Conservation (phyloP, 768 basidiomycete genomes). For the Naganishia vaughanmartiniae region DNA sequence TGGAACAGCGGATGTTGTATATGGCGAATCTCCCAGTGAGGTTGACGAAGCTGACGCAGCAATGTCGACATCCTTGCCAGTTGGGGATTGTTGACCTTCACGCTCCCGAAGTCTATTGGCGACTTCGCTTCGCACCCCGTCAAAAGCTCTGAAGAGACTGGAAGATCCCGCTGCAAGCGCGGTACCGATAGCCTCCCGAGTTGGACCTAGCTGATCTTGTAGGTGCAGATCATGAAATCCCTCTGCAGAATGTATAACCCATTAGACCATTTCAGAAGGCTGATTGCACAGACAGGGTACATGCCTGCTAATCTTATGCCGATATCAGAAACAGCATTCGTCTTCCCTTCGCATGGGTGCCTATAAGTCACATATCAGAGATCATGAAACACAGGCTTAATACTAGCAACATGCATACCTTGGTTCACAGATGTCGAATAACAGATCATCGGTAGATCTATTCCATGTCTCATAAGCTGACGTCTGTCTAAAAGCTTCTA, state of each 20-base stretch:
- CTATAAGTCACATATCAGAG: slow-evolving; percentile 53
- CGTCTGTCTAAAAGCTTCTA: slow-evolving; percentile 81
- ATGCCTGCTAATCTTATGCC: slow-evolving; percentile 71
- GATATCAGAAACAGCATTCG: slow-evolving; percentile 83
- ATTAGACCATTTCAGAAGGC: background rate
- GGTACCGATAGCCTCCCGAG: slow-evolving; percentile 79
- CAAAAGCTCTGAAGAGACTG: slow-evolving; percentile 82
- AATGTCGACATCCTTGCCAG: slow-evolving; percentile 17
- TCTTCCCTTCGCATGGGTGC: slow-evolving; percentile 90
- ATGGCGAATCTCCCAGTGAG: background rate
- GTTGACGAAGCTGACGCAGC: background rate
- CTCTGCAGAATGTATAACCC: slow-evolving; percentile 54
- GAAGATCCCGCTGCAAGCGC: slow-evolving; percentile 61
- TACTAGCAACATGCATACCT: slow-evolving; percentile 56
- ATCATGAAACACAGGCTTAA: background rate
- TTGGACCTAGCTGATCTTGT: slow-evolving; percentile 88
- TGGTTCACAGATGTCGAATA: slow-evolving; percentile 95
- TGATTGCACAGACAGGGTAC: slow-evolving; percentile 11
- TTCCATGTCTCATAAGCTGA: slow-evolving; percentile 90
- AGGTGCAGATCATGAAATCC: slow-evolving; percentile 90
- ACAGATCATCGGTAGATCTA: slow-evolving; percentile 77
- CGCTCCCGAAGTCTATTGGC: slow-evolving; percentile 41
- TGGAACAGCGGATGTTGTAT: slow-evolving; percentile 31
- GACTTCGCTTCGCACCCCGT: slow-evolving; percentile 68
- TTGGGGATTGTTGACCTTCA: slow-evolving; percentile 30